These are phyloP conservation scores for Exophiala aquamarina DNA, from an alignment of 2,329 filamentous ascomycete species.

Conservation along the genomic window DNA sequence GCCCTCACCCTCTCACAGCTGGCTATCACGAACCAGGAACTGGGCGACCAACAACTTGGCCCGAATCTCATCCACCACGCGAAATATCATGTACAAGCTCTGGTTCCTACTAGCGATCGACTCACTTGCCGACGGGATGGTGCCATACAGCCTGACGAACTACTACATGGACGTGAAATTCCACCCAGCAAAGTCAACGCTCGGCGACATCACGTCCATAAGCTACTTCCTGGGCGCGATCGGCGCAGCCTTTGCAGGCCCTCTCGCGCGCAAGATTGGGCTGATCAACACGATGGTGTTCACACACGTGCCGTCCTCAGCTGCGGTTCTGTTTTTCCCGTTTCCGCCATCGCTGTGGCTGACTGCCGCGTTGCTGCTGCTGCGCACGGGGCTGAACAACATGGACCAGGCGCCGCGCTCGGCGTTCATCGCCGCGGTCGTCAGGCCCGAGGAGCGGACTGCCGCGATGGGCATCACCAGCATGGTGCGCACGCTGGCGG, in stretches of 20 bases:
- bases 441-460: slow-evolving; percentile 64
- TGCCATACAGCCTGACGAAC: slow-evolving; percentile 57
- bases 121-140: slow-evolving; percentile 66
- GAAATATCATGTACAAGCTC: slow-evolving; percentile 61
- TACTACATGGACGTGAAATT: slow-evolving; percentile 62
- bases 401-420: slow-evolving; percentile 69
- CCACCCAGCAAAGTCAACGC: slow-evolving; percentile 54
- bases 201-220: slow-evolving; percentile 60
- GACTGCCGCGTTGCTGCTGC: slow-evolving; percentile 56
- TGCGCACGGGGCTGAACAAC: slow-evolving; percentile 63
- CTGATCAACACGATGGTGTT: slow-evolving; percentile 67
- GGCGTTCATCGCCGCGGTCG: slow-evolving; percentile 66
- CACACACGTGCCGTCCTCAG: slow-evolving; percentile 62
- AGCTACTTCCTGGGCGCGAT: slow-evolving; percentile 56
- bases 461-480: slow-evolving; percentile 70
- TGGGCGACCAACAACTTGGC: slow-evolving; percentile 36
- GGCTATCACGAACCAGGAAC: slow-evolving; percentile 2
- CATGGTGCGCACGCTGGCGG: slow-evolving; percentile 60
- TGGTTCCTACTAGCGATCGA: slow-evolving; percentile 66
- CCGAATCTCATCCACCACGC: slow-evolving; percentile 59
- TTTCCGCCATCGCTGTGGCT: slow-evolving; percentile 51
- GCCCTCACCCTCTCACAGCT: neutral
- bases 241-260: slow-evolving; percentile 58
- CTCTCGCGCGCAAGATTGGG: slow-evolving; percentile 58
- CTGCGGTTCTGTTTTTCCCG: slow-evolving; percentile 62